Evolutionary conservation across 768 basidiomycete species (phyloP), one percentile per base, ranked within the genome.

Genomic region (Mycena olivaceomarginata): DNA sequence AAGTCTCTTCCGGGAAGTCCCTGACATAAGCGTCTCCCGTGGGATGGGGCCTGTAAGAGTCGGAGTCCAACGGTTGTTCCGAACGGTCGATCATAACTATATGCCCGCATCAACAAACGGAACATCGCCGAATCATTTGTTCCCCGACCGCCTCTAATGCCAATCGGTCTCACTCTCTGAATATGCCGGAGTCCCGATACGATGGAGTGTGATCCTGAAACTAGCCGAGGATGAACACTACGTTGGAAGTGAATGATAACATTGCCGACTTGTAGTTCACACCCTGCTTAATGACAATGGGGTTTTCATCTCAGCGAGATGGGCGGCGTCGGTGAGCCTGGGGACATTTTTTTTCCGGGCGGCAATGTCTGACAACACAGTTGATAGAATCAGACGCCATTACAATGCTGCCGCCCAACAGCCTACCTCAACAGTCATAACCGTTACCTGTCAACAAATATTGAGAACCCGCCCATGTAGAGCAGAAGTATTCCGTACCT

Each of bases 1-100:
- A 91, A 79, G 74, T 94, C 94, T 1, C 93, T 85, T 6, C 93
- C 94, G 84, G 31, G 4, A 97, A 96, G 81, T 94, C 90, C 86
- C 96, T 97, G 79, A 82, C 86, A 82, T 97, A 95, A 7, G 95
- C 82, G 37, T 93, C 89, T 45, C 90, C 92, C 2, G 87, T 80
- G n/a, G 93, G 88, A 71, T 90, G 87, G 20, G 97, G 96, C 2
- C 96, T 95, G 84, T 97, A 98, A 4, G 96, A 97, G 20, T 31
- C 31, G 31, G 3, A 31, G 31, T 98, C 98, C 25, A 99, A 91
- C 98, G 99, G 99, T 80, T 95, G 91, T 83, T 98, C 97, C 81
- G 96, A 84, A 85, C 95, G 98, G 86, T 98, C 98, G 81, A 98
- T n/a, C n/a, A n/a, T n/a, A n/a, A 98, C 97, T 97, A 82, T 12